Percentiles rank a stretch among this genome's conserved stretches.
Conservation (phyloP, 2,329 filamentous ascomycete genomes). For the Cladosporium halotolerans region DNA sequence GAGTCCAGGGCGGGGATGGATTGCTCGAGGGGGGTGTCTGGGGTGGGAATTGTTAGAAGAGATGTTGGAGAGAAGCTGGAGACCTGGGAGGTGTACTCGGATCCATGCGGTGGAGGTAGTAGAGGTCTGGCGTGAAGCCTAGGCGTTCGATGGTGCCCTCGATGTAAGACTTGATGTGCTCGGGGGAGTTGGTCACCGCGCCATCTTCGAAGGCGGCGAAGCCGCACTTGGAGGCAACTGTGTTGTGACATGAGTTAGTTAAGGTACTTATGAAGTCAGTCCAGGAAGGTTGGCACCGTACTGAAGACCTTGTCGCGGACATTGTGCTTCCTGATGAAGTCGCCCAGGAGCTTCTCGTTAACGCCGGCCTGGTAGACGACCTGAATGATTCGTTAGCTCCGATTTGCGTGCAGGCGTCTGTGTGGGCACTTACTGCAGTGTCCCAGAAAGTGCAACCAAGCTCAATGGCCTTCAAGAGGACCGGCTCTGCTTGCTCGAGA, state of each 20-base stretch:
- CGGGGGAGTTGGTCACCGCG: constrained; percentile 39
- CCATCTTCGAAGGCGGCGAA: constrained; percentile 32
- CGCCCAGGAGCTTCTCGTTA: constrained; percentile 46
- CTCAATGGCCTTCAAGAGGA: constrained; percentile 43
- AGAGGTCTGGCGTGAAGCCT: constrained; percentile 41
- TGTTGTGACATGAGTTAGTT: neutral
- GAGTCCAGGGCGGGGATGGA: constrained; percentile 42
- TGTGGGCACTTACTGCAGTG: constrained; percentile 15
- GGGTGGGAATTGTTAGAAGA: constrained; percentile 27
- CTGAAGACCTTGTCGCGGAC: constrained; percentile 46
- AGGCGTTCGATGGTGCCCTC: constrained; percentile 46
- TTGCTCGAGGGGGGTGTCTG: constrained; percentile 39
- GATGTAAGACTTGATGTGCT: constrained; percentile 45
- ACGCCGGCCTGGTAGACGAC: constrained; percentile 43
- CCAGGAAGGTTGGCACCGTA: constrained; percentile 18
- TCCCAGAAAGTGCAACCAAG: constrained; percentile 26
- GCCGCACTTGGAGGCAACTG: constrained; percentile 47
- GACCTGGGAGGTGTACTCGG: constrained; percentile 34
- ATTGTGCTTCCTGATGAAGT: constrained; percentile 46
- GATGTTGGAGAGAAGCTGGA: neutral
- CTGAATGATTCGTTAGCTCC: constrained; percentile 19
- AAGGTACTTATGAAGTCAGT: no score
- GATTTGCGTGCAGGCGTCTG: neutral
- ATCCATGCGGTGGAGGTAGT: constrained; percentile 40
- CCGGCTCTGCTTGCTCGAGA: constrained; percentile 43